Base-by-base conservation (phyloP, 768 basidiomycete species). In the Terana coerulea region DNA sequence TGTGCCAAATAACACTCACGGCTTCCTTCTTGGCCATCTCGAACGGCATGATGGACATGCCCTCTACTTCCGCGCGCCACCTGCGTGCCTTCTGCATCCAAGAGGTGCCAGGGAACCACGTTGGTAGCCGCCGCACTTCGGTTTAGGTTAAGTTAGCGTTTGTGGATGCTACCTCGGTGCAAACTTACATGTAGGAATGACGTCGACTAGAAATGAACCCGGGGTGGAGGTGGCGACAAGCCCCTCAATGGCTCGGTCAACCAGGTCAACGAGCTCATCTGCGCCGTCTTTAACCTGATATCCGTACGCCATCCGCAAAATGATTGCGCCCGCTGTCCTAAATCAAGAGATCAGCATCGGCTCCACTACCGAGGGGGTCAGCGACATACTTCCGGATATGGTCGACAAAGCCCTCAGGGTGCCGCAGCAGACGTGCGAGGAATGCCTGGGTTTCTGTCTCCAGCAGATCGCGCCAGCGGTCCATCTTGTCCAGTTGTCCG, bases 11-110 rank as follows among this genome's bases (percentile, higher is more conserved):
- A 19, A 26, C 64, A 44, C 67, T 76, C 25, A 80, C 59, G 12
- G 69, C 64, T 59, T 75, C 78, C 19, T 67, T 71, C 58, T 84
- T 76, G 26, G 86, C 73, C 51, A 83, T 62, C 24, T 73, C 70
- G 24, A 82, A 83, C 1, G 73, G 72, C 26, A 60, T 56, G 25
- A 71, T 57, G 30, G 63, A 57, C 55, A 70, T 60, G 14, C 59
- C 52, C 12, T 59, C 46, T 4, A 63, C 30, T 14, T 52, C 55
- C 31, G 45, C 47, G 3, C 56, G 28, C 60, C 62, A 67, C 2
- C 26, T 44, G 4, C 21, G 36, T 1, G 63, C 64, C 25, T 39
- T 58, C 43, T 58, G 54, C 51, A 69, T 59, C 63, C 70, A 75
- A 1, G 59, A 61, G 5, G 69, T 69, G n/a, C 73, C 72, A 15